These are phyloP conservation scores for Stephania japonica DNA, from an alignment of 164 flowering plant species.

Conservation along the genomic window DNA sequence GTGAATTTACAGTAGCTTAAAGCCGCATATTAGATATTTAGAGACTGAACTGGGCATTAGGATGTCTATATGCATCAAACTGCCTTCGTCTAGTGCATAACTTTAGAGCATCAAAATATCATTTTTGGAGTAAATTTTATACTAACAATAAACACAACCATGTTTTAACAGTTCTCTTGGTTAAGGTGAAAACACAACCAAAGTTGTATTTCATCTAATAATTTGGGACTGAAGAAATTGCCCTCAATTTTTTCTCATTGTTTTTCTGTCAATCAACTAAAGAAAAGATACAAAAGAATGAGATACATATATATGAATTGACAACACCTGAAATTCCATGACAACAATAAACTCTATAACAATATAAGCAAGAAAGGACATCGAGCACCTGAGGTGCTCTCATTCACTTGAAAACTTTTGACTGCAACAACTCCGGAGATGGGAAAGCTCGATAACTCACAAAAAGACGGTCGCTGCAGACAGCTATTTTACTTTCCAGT, in stretches of 20 bases:
- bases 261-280: neutral
- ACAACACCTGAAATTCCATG: neutral
- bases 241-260: neutral
- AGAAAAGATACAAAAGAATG: neutral
- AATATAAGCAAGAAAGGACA: neutral
- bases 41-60: too few species aligned
- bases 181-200: too few species aligned
- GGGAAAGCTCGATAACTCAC: neutral
- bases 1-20: too few species aligned
- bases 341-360: neutral
- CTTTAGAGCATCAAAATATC: too few species aligned
- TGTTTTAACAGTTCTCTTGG: too few species aligned
- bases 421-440: neutral
- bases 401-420: neutral
- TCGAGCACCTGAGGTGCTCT: neutral
- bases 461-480: neutral
- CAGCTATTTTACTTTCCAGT: constrained; percentile 39
- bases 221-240: too few species aligned
- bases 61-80: too few species aligned
- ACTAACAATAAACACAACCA: too few species aligned
- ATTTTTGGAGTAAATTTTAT: too few species aligned
- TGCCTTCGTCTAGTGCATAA: too few species aligned
- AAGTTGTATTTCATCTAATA: too few species aligned
- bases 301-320: neutral
- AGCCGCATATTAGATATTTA: too few species aligned